Evolutionary conservation across 2,329 filamentous ascomycete species (phyloP), one percentile per base, ranked within the genome.

Genomic region (Cladophialophora bantiana): DNA sequence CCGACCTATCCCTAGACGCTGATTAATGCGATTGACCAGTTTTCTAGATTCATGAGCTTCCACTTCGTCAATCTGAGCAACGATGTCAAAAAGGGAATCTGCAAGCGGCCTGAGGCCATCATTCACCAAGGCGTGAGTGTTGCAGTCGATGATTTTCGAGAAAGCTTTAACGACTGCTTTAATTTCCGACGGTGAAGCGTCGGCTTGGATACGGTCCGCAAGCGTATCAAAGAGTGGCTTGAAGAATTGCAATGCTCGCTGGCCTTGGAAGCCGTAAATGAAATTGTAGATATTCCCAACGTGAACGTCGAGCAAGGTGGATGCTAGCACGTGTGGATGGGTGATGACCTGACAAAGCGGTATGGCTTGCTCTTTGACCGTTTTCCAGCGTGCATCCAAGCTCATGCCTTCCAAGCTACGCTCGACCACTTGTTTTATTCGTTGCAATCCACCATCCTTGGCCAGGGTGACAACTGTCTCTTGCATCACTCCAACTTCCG

Each of bases 341-440:
- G 42, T 48, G 42, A 48, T 48, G 42, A 48, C 42, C 18, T 48
- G 42, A 48, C 42, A 48, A 6, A 48, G 42, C 20, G 42, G 42
- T 20, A 48, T 48, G n/a, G 42, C 42, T 48, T 48, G 42, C 42
- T 48, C 42, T 48, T 48, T 48, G n/a, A 48, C 20, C n/a, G 12
- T 48, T 26, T 48, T 48, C n/a, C n/a, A 7, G 42, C 42, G 42
- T 18, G 3, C 20, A 3, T 12, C 9, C 12, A 48, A 20, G 42
- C 42, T 48, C 42, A 48, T 48, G 42, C 42, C 42, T 20, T 48
- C 42, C 42, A 48, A 20, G 18, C 12, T 48, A n/a, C 18, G 42
- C 42, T 48, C 42, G 18, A 48, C 42, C n/a, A 48, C 42, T 48
- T 48, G 42, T 20, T 48, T 48, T 48, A 48, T 48, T 48, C 42